Percentiles rank a stretch among this genome's conserved stretches.
Conservation (phyloP, 192 early-diverging fungal genomes). For the Coemansia sp. region DNA sequence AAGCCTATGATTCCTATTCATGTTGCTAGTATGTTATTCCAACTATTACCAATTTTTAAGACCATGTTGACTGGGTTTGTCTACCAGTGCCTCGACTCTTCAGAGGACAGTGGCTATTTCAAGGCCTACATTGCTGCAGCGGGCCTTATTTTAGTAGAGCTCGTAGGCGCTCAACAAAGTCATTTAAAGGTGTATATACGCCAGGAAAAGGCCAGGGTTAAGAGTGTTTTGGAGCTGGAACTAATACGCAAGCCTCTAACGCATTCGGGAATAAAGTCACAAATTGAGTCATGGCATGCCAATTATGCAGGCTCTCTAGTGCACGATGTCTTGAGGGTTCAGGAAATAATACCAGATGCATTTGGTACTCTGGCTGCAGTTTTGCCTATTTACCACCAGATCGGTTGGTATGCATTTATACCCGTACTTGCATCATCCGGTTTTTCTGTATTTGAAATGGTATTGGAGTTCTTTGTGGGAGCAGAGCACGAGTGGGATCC, state of each 20-base stretch:
- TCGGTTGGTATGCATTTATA: constrained; percentile 1
- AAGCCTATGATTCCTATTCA: constrained; percentile 31
- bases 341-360: neutral
- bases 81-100: constrained; percentile 24
- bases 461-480: too few relatives aligned
- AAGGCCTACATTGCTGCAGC: neutral
- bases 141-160: neutral
- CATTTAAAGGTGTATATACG: neutral
- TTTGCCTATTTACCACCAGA: neutral
- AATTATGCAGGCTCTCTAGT: too few relatives aligned
- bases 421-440: neutral
- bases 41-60: neutral
- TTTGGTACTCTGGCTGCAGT: neutral
- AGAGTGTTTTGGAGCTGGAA: neutral
- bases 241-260: neutral
- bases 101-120: constrained; percentile 9
- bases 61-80: constrained; percentile 8
- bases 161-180: neutral
- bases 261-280: neutral
- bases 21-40: constrained; percentile 1
- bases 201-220: neutral
- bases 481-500: too few relatives aligned
- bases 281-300: too few relatives aligned
- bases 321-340: too few relatives aligned
- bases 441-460: neutral